Evolutionary conservation across 768 basidiomycete genomes (phyloP), one percentile per base, ranked within the genome.

Genomic region (Trametes meyenii): DNA sequence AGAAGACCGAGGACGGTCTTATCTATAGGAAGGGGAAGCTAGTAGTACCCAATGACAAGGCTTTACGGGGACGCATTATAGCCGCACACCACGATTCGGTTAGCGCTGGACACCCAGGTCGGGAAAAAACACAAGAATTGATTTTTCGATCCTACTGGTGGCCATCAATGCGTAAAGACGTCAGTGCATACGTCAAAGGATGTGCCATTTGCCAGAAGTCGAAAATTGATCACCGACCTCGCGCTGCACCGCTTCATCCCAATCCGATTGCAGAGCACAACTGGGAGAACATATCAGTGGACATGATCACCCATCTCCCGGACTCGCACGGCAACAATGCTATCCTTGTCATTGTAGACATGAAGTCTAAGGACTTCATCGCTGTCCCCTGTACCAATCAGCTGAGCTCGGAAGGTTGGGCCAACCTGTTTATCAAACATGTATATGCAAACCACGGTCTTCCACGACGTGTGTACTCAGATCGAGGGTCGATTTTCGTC

Each of bases 141-240:
- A n/a, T 75, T 2, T 39, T 39, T 0, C 45, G 70, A 0, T 52
- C 67, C 24, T 76, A 70, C 33, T 75, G 68, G 69, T 75, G 74
- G 74, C 74, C 70, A 2, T 45, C 55, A 0, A 67, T 75, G 55
- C 52, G 53, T 0, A 26, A 12, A 2, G 63, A 66, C 23, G 45
- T 76, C 13, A 21, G 51, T 1, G 21, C 23, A 1, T 76, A 73
- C 55, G 67, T 74, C 24, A 52, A 55, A 3, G 69, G 51, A 42
- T 73, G 73, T 49, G 65, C 67, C 12, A 63, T 58, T 0, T 74
- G 74, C 56, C 68, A 75, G 48, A 17, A 56, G 0, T 71, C 64
- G 17, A 74, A 74, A 52, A 65, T 67, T 1, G 57, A 55, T 38
- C 63, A 60, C 2, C 55, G 50, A 10, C 55, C 46, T 0, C 36